These are phyloP conservation scores for Lactifluus subvellereus DNA, from an alignment of 768 basidiomycete species.

Conservation along the genomic window DNA sequence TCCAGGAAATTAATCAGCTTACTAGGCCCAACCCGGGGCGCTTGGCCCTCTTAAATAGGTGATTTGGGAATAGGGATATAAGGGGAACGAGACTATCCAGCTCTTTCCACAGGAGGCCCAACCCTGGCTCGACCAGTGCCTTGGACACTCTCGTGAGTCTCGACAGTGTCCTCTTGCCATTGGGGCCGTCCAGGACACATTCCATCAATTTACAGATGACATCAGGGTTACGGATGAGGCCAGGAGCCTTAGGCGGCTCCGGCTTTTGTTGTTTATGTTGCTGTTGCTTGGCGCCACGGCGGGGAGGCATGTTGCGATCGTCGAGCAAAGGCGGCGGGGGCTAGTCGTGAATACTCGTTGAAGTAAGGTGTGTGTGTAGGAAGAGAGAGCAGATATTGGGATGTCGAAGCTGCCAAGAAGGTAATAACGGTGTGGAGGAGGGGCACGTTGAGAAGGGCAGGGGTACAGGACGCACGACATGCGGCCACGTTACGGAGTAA, in stretches of 20 bases:
- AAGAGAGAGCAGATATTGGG: slow-evolving; percentile 18
- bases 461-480: slow-evolving; percentile 18
- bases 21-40: slow-evolving; percentile 76
- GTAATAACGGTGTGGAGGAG: slow-evolving; percentile 17
- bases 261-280: slow-evolving; percentile 25
- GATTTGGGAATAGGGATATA: slow-evolving; percentile 62
- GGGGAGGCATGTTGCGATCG: slow-evolving; percentile 15
- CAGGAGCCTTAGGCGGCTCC: slow-evolving; percentile 47
- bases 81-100: slow-evolving; percentile 70
- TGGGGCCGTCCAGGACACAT: slow-evolving; percentile 49
- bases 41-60: slow-evolving; percentile 61
- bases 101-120: slow-evolving; percentile 71
- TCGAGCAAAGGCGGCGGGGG: slow-evolving; percentile 1
- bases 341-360: slow-evolving; percentile 1
- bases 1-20: slow-evolving; percentile 28
- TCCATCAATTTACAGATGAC: slow-evolving; percentile 49
- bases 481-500: slow-evolving; percentile 10
- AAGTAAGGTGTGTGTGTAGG: slow-evolving; percentile 4
- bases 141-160: slow-evolving; percentile 71
- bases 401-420: slow-evolving; percentile 7
- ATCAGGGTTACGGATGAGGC: slow-evolving; percentile 58
- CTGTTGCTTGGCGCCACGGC: slow-evolving; percentile 15
- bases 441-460: slow-evolving; percentile 27
- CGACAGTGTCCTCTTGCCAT: slow-evolving; percentile 61
- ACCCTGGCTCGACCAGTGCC: slow-evolving; percentile 64